A percentile compares a stretch with the other conserved stretches of the same genome.
Conservation (phyloP, 805 yeast genomes). For the Saturnispora sekii region DNA sequence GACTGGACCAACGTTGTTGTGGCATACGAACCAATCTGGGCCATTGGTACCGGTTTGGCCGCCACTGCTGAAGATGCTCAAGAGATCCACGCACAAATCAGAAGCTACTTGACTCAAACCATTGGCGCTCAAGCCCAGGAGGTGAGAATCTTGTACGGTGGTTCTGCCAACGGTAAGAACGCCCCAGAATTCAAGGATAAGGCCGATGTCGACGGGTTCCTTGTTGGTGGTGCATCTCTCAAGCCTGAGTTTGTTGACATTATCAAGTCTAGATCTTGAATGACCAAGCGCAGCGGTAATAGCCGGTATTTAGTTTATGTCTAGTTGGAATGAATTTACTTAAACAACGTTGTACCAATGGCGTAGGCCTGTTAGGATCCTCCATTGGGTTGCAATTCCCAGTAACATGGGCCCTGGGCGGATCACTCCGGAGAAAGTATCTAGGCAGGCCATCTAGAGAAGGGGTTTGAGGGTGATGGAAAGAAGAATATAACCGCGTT, state of each 20-base stretch:
- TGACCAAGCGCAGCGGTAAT: neutral
- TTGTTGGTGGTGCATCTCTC: conserved; percentile 98
- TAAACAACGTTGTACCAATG: too few relatives aligned
- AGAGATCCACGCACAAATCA: conserved; percentile 82
- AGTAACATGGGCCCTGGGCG: too few relatives aligned
- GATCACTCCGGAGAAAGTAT: too few relatives aligned
- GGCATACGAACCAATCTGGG: conserved; percentile 99
- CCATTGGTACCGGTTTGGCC: conserved; percentile 98
- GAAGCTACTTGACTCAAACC: conserved; percentile 69
- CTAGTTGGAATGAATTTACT: too few relatives aligned
- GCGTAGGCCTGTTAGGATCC: too few relatives aligned
- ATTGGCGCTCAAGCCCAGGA: conserved; percentile 68
- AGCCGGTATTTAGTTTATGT: too few relatives aligned
- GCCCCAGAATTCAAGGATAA: conserved; percentile 85
- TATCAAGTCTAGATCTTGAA: conserved; percentile 78
- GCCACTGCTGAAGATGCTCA: conserved; percentile 98
- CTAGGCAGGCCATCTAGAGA: too few relatives aligned
- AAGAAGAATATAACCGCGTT: too few relatives aligned
- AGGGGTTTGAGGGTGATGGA: too few relatives aligned
- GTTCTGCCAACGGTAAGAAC: conserved; percentile 94
- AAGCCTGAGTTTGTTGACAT: conserved; percentile 97
- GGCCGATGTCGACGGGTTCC: conserved; percentile 94
- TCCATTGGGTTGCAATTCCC: too few relatives aligned
- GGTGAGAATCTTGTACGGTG: conserved; percentile 94
- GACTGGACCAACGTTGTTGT: conserved; percentile 92